Evolutionary conservation across 257 asterid species (phyloP), one percentile per base, ranked within the genome.

Genomic region (Solanum gracilifrons): DNA sequence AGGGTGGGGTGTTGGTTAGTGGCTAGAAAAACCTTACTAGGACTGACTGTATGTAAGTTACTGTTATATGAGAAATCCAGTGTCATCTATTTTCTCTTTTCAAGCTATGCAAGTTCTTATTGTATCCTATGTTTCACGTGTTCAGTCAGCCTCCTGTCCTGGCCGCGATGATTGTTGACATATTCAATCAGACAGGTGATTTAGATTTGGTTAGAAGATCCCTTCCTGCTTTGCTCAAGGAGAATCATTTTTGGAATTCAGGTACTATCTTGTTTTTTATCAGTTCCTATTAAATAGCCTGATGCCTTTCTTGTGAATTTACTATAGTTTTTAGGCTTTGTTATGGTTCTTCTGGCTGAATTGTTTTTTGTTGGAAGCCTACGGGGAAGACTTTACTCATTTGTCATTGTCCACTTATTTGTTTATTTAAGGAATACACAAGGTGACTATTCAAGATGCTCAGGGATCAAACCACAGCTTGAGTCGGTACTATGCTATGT

Each of bases 101-200:
- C 71, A 31, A 31, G 72, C 84, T 31, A 13, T 69, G 68, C 35
- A 48, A 27, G 72, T 43, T 21, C 84, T 29, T 3, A 72, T 46
- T 21, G 37, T 69, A 46, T 31, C 85, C 46, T 43, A 3, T 46
- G 37, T 46, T 80, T 29, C 72, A 33, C 48, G 3, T 86, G 86
- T 90, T 89, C 97, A 97, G 99, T 89, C 95, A 96, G 86, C 99
- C 99, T 83, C 99, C 99, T 27, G 90, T 97, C 25, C 87, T 96
- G 86, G 96, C 98, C 90, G 92, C 98, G 83, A 97, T 97, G 99
- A 92, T 96, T 33, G 69, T 88, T 16, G 98, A 93, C 83, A 85
- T 95, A 92, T 96, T 89, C 91, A 84, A 90, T 35, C 89, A 89
- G 29, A 95, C 98, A 7, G 91, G 94, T 20, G 99, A 97, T 84